Evolutionary conservation across 2,329 filamentous ascomycete genomes (phyloP), one percentile per base, ranked within the genome.

Genomic region (Colletotrichum shisoi): DNA sequence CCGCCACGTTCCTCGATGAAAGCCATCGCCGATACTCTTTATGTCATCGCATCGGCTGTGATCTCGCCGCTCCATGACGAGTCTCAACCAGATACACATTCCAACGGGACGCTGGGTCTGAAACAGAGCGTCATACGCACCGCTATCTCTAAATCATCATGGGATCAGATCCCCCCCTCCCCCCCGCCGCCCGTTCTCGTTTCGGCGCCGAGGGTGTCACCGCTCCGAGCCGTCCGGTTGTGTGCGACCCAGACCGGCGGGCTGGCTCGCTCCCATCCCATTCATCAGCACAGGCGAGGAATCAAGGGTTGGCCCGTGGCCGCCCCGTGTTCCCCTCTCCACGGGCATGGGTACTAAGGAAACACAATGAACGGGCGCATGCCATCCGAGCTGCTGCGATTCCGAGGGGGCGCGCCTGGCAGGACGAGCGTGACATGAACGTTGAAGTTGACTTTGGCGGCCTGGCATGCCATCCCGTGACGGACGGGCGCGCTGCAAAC

Each of bases 301-400:
- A 64, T 54, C 64, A 67, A 67, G 64, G 46, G 54, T 64, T 64
- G 61, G 60, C 57, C 60, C 53, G 63, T 67, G n/a, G 54, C 54
- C 40, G 40, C 27, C 44, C 42, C 31, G 56, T 27, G 56, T 58
- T 48, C 56, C 56, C 46, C 27, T 8, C 7, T 2, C 27, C 27
- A 7, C 27, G 31, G 44, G 13, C 44, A 39, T 24, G 19, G 31
- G 11, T 9, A 8, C 21, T 48, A 0, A 19, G 27, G 27, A 34
- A 34, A 34, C 3, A n/a, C 2, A 3, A 12, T 17, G 21, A 21
- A 46, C 31, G 19, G 34, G 42, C 2, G 42, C 15, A 12, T 31
- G 42, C 51, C 58, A 44, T 66, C 63, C 58, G 48, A 57, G 13
- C 27, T 31, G 27, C 27, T 37, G 62, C 27, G 40, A 27, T 12